phyloP scores from a whole-genome alignment of 495 filamentous ascomycete genomes.

The Podospora didyma region DNA sequence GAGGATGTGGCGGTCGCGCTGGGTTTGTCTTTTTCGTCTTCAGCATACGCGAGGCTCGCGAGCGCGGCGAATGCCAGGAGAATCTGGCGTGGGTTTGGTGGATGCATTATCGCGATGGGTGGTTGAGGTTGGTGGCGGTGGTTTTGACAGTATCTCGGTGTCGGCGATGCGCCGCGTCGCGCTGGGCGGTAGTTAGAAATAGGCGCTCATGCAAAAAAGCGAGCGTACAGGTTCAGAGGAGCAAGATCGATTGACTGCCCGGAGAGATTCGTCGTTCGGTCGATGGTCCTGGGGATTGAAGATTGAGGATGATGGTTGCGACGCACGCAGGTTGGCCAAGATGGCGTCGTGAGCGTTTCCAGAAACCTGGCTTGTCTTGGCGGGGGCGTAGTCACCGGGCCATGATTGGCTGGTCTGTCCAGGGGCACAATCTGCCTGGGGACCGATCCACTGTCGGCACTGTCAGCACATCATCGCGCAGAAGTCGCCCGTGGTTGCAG shows the following conservation, averaged over 20 bases:
- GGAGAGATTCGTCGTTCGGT: background rate
- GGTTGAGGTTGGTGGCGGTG: background rate
- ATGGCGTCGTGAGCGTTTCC: background rate
- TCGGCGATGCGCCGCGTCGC: constrained; percentile 13
- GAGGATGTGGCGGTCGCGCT: constrained; percentile 12
- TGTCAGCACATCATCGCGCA: too few relatives aligned
- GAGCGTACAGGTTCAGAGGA: background rate
- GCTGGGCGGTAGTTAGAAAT: constrained; percentile 2
- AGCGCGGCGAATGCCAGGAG: constrained; percentile 21
- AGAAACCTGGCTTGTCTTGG: background rate
- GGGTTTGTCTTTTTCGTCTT: constrained; percentile 8
- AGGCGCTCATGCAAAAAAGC: constrained; percentile 7
- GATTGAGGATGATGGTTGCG: background rate
- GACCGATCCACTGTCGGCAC: too few relatives aligned
- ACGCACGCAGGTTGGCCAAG: too few relatives aligned
- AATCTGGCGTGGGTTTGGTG: constrained; percentile 6
- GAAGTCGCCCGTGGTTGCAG: too few relatives aligned
- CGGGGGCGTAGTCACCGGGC: background rate
- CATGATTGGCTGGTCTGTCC: background rate
- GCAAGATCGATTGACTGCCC: background rate
- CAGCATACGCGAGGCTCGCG: constrained; percentile 12
- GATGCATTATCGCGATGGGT: constrained; percentile 16
- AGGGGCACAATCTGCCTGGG: background rate
- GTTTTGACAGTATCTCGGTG: background rate
- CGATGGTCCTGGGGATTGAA: background rate